Conservation (phyloP, 1,284 basidiomycete species). For the Irpex rosettiformis region DNA sequence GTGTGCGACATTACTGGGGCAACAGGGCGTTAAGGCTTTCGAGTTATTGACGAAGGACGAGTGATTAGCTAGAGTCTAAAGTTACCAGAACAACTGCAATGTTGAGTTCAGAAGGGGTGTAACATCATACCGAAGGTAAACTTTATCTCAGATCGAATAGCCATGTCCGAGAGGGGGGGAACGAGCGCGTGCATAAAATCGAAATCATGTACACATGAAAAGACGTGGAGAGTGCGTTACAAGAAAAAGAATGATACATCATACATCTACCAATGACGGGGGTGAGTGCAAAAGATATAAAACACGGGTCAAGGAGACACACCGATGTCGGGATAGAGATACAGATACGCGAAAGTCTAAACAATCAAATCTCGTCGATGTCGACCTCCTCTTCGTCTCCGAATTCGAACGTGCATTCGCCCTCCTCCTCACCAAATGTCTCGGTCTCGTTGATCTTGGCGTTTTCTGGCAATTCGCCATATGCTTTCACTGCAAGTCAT, state of each 20-base stretch:
- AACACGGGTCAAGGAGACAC: not conserved
- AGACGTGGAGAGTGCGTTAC: not conserved
- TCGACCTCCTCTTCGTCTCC: slow-evolving; percentile 83
- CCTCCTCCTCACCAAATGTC: slow-evolving; percentile 87
- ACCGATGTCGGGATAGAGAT: slow-evolving; percentile 16
- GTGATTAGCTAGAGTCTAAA: no score
- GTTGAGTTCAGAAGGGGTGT: not conserved
- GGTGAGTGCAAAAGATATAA: not conserved
- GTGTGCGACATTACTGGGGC: slow-evolving; percentile 71
- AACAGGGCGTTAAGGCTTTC: slow-evolving; percentile 63
- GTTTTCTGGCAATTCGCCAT: slow-evolving; percentile 96
- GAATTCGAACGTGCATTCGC: slow-evolving; percentile 86
- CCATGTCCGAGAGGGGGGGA: not conserved
- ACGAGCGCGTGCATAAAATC: not conserved
- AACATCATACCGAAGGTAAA: not conserved
- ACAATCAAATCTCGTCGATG: slow-evolving; percentile 69
- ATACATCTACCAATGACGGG: slow-evolving; percentile 10
- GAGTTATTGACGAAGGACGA: not conserved
- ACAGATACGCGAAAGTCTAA: slow-evolving; percentile 24
- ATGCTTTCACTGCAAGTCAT: slow-evolving; percentile 79
- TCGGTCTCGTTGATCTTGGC: slow-evolving; percentile 99
- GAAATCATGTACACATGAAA: not conserved
- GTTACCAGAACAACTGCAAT: no score
- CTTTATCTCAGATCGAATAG: not conserved
- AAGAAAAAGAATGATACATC: slow-evolving; percentile 7